Evolutionary conservation across 2,329 filamentous ascomycete genomes (phyloP), one percentile per base, ranked within the genome.

Genomic region (Colletotrichum shisoi): DNA sequence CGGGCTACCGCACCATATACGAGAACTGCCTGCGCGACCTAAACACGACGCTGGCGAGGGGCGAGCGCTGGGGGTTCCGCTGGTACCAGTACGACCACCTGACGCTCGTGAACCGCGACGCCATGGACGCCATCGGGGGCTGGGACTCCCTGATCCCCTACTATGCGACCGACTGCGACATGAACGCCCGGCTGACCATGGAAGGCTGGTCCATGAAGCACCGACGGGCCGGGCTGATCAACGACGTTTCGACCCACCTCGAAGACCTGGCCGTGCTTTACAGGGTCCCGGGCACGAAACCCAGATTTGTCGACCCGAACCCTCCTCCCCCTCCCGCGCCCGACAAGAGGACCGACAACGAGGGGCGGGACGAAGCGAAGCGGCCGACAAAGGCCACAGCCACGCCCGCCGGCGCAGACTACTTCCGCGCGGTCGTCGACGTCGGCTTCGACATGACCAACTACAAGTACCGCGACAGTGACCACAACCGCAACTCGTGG

Each of bases 11-110:
- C 70, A 77, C 77, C 4, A 69, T 82, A 3, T 83, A 83, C 71
- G 76, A 77, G 57, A 74, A 80, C 4, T 76, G 76, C 15, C 73
- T 81, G 5, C 69, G 76, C 49, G 76, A 77, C 59, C 74, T 81
- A 1, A 74, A 74, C 44, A 69, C 72, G 11, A 75, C 77, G 11
- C 61, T 76, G 1, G 63, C 67, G 3, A 71, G 71, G 0, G 75
- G 78, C 39, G 72, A 77, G 9, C 74, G 76, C 58, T 88, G 85
- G 85, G 84, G 77, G 0, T 74, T 81, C 57, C 79, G 80, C n/a
- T 85, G 86, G 74, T 88, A 87, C 73, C 79, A 83, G 13, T 88
- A 87, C 75, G 85, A 88, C 72, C 82, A 84, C 69, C 77, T 89
- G 3, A 80, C 84, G 2, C 77, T 87, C 1, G 83, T 88, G 48